phyloP scores from a whole-genome alignment of 768 basidiomycete species.

The Rubroboletus satanas region DNA sequence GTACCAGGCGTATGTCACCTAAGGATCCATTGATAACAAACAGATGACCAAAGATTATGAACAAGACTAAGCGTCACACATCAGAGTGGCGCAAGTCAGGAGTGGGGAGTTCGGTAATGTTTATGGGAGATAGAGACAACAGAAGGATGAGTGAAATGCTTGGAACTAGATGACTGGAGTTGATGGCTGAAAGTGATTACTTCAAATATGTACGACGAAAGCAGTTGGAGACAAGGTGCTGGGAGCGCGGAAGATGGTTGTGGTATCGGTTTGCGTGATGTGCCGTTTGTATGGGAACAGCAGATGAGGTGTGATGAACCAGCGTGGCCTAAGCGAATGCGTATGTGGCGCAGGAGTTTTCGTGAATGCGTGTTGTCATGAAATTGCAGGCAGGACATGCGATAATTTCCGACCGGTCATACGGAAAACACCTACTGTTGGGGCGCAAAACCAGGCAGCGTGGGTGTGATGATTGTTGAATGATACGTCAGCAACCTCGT shows the following conservation, averaged over 20 bases:
- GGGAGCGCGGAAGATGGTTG: background rate
- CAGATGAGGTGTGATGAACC: background rate
- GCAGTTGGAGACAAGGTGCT: background rate
- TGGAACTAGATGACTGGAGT: background rate
- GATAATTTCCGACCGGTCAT: background rate
- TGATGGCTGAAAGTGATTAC: background rate
- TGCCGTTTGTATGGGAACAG: background rate
- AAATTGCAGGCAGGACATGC: background rate
- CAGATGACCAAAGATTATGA: background rate
- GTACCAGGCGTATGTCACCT: slow-evolving; percentile 5
- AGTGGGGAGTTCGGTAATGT: background rate
- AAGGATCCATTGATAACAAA: background rate
- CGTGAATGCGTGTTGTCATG: background rate
- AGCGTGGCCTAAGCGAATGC: background rate
- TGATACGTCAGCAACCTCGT: background rate
- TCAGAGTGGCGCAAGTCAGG: background rate
- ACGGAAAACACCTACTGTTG: background rate
- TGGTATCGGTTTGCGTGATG: background rate
- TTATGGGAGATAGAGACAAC: background rate
- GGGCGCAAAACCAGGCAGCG: background rate
- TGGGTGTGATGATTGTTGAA: background rate
- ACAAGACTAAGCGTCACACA: background rate
- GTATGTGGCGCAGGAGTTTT: background rate
- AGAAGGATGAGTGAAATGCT: background rate
- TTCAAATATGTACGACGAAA: slow-evolving; percentile 8